Percentiles rank a stretch among this genome's conserved stretches.
Evolutionary conservation across 306 rosid genomes (phyloP).

Genomic region (Cucurbita argyrosperma): DNA sequence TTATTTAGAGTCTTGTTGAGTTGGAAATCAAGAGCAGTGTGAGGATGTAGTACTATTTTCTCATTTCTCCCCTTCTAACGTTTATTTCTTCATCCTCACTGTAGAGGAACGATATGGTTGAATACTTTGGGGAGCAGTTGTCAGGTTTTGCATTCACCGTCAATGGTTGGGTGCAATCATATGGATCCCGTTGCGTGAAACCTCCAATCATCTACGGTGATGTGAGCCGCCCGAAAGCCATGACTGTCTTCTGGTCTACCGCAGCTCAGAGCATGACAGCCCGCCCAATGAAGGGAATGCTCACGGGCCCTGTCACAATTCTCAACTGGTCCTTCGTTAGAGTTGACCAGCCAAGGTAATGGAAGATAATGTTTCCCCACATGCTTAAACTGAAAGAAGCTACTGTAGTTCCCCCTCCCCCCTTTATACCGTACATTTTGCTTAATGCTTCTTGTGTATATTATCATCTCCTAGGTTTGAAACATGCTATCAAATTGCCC

Average conservation of each 20-base stretch:
- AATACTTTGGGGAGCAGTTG: constrained; percentile 81
- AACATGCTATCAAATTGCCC: constrained; percentile 82
- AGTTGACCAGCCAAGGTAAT: constrained; percentile 75
- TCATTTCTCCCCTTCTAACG: not conserved
- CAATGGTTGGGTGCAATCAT: constrained; percentile 89
- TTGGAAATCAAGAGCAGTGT: not conserved
- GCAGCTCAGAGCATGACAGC: constrained; percentile 66
- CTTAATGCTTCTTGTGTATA: not conserved
- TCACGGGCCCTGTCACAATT: constrained; percentile 81
- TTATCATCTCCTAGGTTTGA: constrained; percentile 30
- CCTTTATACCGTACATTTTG: not conserved
- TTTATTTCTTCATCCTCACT: not conserved
- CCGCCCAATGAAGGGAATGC: constrained; percentile 92
- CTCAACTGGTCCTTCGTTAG: constrained; percentile 83
- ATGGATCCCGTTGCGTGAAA: constrained; percentile 74
- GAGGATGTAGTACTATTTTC: not conserved
- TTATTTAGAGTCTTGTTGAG: not conserved
- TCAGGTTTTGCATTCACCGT: constrained; percentile 79
- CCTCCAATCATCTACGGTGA: constrained; percentile 86
- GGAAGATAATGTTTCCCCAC: not conserved
- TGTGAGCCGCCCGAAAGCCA: constrained; percentile 81
- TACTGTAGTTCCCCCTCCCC: not conserved
- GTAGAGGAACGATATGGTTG: constrained; percentile 91
- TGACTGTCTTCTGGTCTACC: constrained; percentile 93
- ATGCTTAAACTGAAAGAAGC: not conserved